phyloP scores from a whole-genome alignment of 177 flowering plant species.

The Telopea speciosissima region DNA sequence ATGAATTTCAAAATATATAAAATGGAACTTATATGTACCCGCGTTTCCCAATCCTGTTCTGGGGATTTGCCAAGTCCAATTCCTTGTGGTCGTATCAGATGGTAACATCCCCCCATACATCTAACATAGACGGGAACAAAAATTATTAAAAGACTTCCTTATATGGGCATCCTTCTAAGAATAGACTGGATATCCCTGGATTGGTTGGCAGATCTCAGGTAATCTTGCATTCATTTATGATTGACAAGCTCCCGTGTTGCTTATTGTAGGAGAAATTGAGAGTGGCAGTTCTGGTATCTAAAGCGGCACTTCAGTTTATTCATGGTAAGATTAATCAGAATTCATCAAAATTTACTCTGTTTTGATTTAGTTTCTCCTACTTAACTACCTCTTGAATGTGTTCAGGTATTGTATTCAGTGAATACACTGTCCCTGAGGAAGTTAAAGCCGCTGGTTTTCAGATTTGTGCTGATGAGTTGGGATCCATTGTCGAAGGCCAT shows the following conservation, averaged over 20 bases:
- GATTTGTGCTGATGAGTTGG: slow-evolving; percentile 81
- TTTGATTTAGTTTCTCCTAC: background rate
- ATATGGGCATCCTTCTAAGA: too few species aligned
- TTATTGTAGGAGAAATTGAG: slow-evolving; percentile 5
- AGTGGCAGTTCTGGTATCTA: slow-evolving; percentile 2
- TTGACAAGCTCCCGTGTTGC: background rate
- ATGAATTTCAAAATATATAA: too few species aligned
- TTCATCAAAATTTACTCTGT: background rate
- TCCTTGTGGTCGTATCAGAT: too few species aligned
- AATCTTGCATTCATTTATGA: background rate
- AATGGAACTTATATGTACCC: too few species aligned
- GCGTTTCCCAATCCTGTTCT: too few species aligned
- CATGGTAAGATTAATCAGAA: slow-evolving; percentile 2
- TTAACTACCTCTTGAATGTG: background rate
- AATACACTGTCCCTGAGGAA: slow-evolving; percentile 60
- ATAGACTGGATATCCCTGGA: background rate
- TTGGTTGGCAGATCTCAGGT: background rate
- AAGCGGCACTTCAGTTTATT: slow-evolving; percentile 2
- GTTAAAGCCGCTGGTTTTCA: slow-evolving; percentile 75
- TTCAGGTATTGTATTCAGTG: slow-evolving; percentile 20
- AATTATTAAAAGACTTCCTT: too few species aligned
- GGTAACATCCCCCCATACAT: too few species aligned
- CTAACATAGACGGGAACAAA: too few species aligned
- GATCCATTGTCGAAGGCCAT: slow-evolving; percentile 66
- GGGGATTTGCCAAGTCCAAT: too few species aligned